Conservation (phyloP, 1,284 basidiomycete species). For the Ceratobasidium papillatum region DNA sequence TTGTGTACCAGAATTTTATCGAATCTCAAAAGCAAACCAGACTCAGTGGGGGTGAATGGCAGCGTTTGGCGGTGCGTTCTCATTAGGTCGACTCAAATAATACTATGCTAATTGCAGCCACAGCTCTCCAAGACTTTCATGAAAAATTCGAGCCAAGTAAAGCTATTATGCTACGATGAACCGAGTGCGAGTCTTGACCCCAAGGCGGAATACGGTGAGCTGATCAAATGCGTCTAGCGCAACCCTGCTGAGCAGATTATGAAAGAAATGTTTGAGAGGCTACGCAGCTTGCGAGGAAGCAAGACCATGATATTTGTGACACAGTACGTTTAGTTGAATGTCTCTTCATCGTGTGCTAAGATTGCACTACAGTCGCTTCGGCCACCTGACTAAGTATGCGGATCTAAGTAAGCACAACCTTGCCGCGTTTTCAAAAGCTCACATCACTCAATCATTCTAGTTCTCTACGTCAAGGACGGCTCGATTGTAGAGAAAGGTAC, state of each 20-base stretch:
- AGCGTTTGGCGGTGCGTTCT: constrained; percentile 70
- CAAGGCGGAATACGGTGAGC: constrained; percentile 70
- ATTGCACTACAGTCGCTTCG: constrained; percentile 40
- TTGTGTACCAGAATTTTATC: constrained; percentile 28
- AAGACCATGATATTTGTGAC: constrained; percentile 80
- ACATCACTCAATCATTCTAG: constrained; percentile 3
- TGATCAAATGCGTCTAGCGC: constrained; percentile 5
- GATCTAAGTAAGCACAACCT: constrained; percentile 35
- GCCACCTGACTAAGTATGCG: constrained; percentile 45
- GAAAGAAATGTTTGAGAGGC: constrained; percentile 70
- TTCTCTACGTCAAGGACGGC: constrained; percentile 65
- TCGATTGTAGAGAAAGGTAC: constrained; percentile 67
- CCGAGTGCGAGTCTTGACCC: constrained; percentile 69
- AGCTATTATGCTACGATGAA: constrained; percentile 77
- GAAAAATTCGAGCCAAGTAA: constrained; percentile 69
- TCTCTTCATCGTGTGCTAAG: background rate
- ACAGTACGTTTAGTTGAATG: constrained; percentile 51
- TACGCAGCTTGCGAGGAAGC: constrained; percentile 64
- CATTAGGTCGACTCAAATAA: background rate
- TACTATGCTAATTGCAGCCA: background rate
- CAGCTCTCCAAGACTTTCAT: constrained; percentile 73
- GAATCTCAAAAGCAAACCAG: constrained; percentile 43
- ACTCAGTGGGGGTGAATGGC: constrained; percentile 80
- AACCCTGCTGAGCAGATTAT: background rate
- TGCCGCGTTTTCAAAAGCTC: background rate